These are phyloP conservation scores for Verticillium isaacii DNA, from an alignment of 2,329 filamentous ascomycete species.

Conservation along the genomic window DNA sequence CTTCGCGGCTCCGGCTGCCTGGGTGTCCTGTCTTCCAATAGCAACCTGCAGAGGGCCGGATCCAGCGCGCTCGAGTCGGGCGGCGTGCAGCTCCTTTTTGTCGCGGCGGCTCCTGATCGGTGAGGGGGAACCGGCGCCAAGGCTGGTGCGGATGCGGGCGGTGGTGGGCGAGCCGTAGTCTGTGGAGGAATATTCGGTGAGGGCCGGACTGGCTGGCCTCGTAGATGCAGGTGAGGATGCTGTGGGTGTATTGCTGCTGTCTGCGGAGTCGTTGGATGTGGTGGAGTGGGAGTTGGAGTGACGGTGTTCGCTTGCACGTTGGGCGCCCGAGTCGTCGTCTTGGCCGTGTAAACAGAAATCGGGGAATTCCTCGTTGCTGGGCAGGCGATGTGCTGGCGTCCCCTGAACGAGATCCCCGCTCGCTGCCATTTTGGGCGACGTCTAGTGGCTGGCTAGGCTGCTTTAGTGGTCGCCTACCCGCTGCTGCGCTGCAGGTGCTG, in stretches of 20 bases:
- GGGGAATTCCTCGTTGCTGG: constrained; percentile 34
- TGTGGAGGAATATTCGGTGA: constrained; percentile 14
- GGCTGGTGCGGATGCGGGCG: constrained; percentile 14
- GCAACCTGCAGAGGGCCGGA: constrained; percentile 12
- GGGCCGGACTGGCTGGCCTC: constrained; percentile 19
- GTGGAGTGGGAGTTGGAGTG: constrained; percentile 6
- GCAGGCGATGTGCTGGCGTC: constrained; percentile 16
- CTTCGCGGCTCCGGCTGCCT: constrained; percentile 22
- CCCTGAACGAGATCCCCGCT: constrained; percentile 9
- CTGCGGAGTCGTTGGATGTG: constrained; percentile 8
- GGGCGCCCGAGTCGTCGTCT: neutral
- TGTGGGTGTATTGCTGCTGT: constrained; percentile 13
- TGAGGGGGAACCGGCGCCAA: constrained; percentile 20
- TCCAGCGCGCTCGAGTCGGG: constrained; percentile 39
- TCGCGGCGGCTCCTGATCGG: constrained; percentile 33
- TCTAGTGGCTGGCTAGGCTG: constrained; percentile 11
- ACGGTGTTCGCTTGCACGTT: constrained; percentile 5
- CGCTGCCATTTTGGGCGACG: constrained; percentile 11
- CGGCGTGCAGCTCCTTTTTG: constrained; percentile 46
- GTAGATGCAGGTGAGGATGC: constrained; percentile 18
- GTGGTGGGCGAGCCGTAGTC: constrained; percentile 3
- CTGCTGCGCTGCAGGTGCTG: constrained; percentile 10
- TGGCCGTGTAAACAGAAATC: constrained; percentile 37
- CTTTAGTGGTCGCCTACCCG: constrained; percentile 5
- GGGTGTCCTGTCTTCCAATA: neutral